These are phyloP conservation scores for Saccharomyces hybrid DNA, from an alignment of 1,139 yeast genomes.

Conservation along the genomic window DNA sequence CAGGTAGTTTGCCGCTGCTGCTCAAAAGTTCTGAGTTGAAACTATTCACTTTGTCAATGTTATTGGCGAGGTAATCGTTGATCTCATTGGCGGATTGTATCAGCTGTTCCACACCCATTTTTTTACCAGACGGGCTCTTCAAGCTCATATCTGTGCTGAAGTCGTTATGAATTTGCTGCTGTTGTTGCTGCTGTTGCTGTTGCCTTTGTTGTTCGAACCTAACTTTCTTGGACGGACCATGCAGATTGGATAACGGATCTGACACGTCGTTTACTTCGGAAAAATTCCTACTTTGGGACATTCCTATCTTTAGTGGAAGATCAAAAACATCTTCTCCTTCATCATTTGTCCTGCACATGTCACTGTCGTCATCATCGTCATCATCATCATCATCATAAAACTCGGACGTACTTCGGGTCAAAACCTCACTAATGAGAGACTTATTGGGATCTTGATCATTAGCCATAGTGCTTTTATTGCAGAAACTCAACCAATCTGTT, in stretches of 20 bases:
- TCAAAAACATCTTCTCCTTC: slow-evolving; percentile 15
- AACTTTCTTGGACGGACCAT: slow-evolving; percentile 13
- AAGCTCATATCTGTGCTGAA: slow-evolving; percentile 3
- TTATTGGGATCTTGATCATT: slow-evolving; percentile 6
- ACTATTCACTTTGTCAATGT: slow-evolving; percentile 21
- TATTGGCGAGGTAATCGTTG: slow-evolving; percentile 25
- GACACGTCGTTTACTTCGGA: slow-evolving; percentile 19
- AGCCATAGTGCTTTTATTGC: neutral
- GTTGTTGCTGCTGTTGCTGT: slow-evolving; percentile 3
- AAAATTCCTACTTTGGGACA: slow-evolving; percentile 17
- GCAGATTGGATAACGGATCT: slow-evolving; percentile 3
- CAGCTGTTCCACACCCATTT: slow-evolving; percentile 26
- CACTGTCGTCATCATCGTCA: slow-evolving; percentile 11
- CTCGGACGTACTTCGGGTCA: slow-evolving; percentile 10
- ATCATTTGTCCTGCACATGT: slow-evolving; percentile 8
- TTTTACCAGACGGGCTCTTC: slow-evolving; percentile 11
- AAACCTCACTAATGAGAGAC: slow-evolving; percentile 3
- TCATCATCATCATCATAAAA: slow-evolving; percentile 14
- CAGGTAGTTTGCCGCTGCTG: slow-evolving; percentile 5
- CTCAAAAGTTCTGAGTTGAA: slow-evolving; percentile 17
- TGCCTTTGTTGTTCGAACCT: slow-evolving; percentile 12
- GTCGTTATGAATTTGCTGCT: slow-evolving; percentile 3
- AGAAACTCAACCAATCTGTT: neutral
- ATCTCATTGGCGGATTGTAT: slow-evolving; percentile 27
- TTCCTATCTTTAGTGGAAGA: slow-evolving; percentile 22